Conservation (phyloP, 306 rosid genomes). For the Lagenaria siceraria region DNA sequence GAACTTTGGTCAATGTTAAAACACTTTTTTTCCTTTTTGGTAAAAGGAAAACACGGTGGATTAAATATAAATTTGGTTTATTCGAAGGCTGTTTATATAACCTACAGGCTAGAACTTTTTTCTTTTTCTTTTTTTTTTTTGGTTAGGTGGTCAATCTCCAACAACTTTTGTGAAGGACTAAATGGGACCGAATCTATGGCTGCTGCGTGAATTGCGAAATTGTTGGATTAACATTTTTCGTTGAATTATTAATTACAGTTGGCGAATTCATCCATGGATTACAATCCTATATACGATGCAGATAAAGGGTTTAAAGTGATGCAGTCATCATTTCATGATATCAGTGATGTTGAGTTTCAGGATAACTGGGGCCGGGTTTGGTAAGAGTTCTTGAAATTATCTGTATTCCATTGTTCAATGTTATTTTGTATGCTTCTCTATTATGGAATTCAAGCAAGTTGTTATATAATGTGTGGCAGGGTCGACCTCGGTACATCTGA, state of each 20-base stretch:
- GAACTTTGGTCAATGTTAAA: not conserved
- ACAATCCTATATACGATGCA: conserved; percentile 60
- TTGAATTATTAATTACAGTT: conserved; percentile 31
- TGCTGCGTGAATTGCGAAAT: not conserved
- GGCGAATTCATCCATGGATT: conserved; percentile 56
- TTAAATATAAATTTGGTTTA: not conserved
- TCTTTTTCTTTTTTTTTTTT: no score
- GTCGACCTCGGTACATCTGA: conserved; percentile 87
- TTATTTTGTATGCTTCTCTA: not conserved
- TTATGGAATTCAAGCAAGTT: conserved; percentile 1
- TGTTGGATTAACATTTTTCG: not conserved
- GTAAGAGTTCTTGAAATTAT: conserved; percentile 23
- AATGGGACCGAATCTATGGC: no score
- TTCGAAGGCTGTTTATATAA: not conserved
- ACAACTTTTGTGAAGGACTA: not conserved
- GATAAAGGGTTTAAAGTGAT: conserved; percentile 70
- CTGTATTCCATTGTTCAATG: not conserved
- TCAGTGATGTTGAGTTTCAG: conserved; percentile 76
- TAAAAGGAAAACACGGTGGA: not conserved
- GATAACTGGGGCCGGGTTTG: conserved; percentile 95
- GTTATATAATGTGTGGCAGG: conserved; percentile 33
- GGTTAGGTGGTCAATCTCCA: not conserved
- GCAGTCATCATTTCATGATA: conserved; percentile 91
- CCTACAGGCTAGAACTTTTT: no score
- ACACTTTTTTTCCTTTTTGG: not conserved